Evolutionary conservation across 352 stramenopile species (phyloP), one percentile per base, ranked within the genome.

Genomic region (Pythium chondricola): DNA sequence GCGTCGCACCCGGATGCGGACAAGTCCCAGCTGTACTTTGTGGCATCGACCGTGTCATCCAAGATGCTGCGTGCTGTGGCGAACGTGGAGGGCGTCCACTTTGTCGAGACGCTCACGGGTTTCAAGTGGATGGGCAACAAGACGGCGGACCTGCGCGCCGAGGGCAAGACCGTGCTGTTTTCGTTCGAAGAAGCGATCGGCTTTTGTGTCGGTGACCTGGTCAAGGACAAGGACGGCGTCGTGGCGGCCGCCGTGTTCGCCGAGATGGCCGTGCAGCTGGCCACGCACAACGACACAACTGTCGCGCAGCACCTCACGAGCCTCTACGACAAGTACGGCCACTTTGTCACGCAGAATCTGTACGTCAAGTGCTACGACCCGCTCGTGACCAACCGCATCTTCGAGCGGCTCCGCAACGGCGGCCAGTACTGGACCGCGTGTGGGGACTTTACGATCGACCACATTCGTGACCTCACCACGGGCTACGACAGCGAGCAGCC

Each of bases 111-210:
- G 24, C 81, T 99, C 39, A 98, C 97, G 22, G 97, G 97, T 25
- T 99, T 99, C 72, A 99, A 99, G 76, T 99, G 96, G 95, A 98
- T 99, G 73, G 96, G 89, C 32, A 96, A 97, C 71, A 81, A 87
- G 57, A 88, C 83, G 13, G 54, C 51, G 18, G 81, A 95, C 29
- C 56, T 95, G 37, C 71, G 85, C 40, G 60, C 75, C 11, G 64
- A 88, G 48, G 95, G 91, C 39, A 97, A 98, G 58, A 83, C 61
- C 18, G 89, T 98, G 48, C 58, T 99, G 25, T 97, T 99, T 58
- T 86, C 87, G 14, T 99, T 98, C 56, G 97, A 99, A 80, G 97
- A 99, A 67, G 96, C 96, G 14, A 98, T 99, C 51, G 97, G 97
- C 18, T 99, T 99, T 61, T 98, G 92, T 43, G 88, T 98, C 14